Evolutionary conservation across 1,284 basidiomycete genomes (phyloP).

Genomic region (Marasmius oreades): DNA sequence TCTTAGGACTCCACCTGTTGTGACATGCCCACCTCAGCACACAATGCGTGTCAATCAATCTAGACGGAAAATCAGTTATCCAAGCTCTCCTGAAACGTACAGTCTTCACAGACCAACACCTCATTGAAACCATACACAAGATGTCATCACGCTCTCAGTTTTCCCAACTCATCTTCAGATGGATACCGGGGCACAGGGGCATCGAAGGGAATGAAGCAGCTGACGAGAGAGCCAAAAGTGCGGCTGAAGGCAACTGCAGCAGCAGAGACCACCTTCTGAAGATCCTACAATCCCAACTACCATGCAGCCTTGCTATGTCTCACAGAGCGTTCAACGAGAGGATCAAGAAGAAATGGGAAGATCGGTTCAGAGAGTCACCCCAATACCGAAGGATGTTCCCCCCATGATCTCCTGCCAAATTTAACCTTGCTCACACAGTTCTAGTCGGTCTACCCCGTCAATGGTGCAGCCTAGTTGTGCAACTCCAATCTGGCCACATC

Average conservation of each 20-base stretch:
- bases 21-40: neutral
- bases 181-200: conserved; percentile 23
- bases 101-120: conserved; percentile 15
- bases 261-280: conserved; percentile 8
- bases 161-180: conserved; percentile 13
- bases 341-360: neutral
- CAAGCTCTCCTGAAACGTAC: neutral
- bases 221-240: conserved; percentile 25
- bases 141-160: neutral
- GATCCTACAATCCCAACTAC: conserved; percentile 8
- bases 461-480: neutral
- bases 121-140: conserved; percentile 15
- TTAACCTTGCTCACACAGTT: neutral
- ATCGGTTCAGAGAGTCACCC: neutral
- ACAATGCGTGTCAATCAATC: neutral
- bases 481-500: conserved; percentile 1
- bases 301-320: neutral
- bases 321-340: neutral
- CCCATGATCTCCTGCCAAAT: neutral
- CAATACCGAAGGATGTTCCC: neutral
- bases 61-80: conserved; percentile 1
- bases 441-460: neutral
- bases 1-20: conserved; percentile 20
- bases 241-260: conserved; percentile 17
- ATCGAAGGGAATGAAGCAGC: conserved; percentile 24